phyloP scores from a whole-genome alignment of 495 filamentous ascomycete species.

The Polyplosphaeria fusca region DNA sequence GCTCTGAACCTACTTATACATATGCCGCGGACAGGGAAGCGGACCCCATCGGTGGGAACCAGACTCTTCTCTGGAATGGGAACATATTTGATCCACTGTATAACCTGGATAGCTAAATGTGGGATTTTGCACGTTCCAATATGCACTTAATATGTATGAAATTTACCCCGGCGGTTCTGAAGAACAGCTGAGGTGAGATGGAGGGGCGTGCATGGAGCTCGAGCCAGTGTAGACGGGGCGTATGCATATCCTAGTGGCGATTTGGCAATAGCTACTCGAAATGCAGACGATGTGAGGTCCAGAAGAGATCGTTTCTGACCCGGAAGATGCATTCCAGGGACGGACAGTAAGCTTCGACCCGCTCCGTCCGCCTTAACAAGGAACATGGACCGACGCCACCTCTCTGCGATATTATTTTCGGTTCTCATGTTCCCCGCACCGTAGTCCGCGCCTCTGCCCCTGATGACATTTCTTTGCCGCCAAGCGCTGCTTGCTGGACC shows the following conservation, averaged over 20 bases:
- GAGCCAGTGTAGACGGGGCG: neutral
- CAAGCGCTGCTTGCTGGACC: no score
- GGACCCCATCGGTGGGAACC: neutral
- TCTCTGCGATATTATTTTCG: no score
- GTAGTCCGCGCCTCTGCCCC: no score
- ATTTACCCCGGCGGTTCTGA: conserved; percentile 22
- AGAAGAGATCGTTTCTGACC: no score
- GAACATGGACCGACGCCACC: no score
- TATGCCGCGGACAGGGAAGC: conserved; percentile 7
- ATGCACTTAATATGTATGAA: conserved; percentile 23
- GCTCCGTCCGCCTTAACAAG: no score
- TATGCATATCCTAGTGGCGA: conserved; percentile 4
- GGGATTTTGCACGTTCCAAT: conserved; percentile 12
- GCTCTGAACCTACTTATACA: conserved; percentile 19
- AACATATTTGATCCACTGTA: conserved; percentile 25
- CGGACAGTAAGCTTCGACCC: no score
- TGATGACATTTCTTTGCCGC: no score
- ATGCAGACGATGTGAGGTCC: no score
- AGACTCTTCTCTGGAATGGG: conserved; percentile 9
- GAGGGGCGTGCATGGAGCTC: neutral
- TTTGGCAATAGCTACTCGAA: no score
- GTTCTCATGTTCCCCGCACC: no score
- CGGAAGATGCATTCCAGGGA: no score
- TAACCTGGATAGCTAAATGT: conserved; percentile 15
- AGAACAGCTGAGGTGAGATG: conserved; percentile 20